Evolutionary conservation across 1,284 basidiomycete genomes (phyloP), one percentile per base, ranked within the genome.

Genomic region (Mrakiaceae sp.): DNA sequence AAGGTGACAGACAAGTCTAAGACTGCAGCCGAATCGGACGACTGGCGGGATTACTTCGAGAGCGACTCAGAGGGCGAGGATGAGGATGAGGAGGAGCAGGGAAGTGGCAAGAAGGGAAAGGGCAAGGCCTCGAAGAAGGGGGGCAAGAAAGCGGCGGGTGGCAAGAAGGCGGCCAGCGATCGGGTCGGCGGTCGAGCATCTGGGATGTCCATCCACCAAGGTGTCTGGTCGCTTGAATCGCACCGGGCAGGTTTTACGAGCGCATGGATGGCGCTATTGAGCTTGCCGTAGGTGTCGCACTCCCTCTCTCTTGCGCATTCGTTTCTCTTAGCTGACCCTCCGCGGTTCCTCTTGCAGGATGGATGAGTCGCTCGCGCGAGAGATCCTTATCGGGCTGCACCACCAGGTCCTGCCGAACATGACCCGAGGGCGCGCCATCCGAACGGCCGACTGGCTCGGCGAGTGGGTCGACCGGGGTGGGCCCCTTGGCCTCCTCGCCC

Each of bases 361-460:
- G 49, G 54, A 75, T 71, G 73, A 78, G 5, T 79, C 75, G 12
- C 64, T 68, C 47, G 68, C 67, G 7, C 58, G 70, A 43, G 58
- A 64, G 48, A 68, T 70, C 48, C 76, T 96, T 58, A 86, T 87
- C 68, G 81, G 92, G 8, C 83, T 96, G 78, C 91, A 96, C 74
- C 80, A 84, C 7, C 84, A 87, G 11, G 87, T 96, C 27, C 77
- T 96, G 71, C 93, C 93, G 0, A 85, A 94, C 74, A 74, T 96
- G 64, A 88, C 87, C 4, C 78, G 87, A 60, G 83, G 78, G 10
- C 74, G 78, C 54, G 75, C 89, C 0, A 80, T 93, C 5, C 75
- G 95, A 61, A 82, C 95, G 12, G 94, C 96, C 83, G 95, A 98
- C 76, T 98, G 94, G 88, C 81, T 98, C 47, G 86, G 88, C 46